Evolutionary conservation across 371 early-diverging fungal genomes (phyloP), one percentile per base, ranked within the genome.

Genomic region (Apophysomyces ossiformis): DNA sequence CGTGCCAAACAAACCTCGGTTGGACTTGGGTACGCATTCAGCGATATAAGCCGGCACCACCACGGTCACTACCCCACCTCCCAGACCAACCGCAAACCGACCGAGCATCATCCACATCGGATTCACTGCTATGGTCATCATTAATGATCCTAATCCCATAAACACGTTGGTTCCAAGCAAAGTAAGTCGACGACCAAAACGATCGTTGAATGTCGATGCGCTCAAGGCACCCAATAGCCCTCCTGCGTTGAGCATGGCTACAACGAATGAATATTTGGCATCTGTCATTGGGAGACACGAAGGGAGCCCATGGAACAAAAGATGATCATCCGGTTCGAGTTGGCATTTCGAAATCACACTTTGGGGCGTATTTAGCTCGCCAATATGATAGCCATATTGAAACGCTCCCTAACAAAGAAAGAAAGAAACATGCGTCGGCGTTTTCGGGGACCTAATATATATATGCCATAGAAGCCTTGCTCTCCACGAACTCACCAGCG

Each of bases 11-110:
- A 87, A 79, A 1, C 98, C 99, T 6, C 96, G 85, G 16, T 76
- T 74, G 4, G 81, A 74, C 18, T 82, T 73, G 0, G 97, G 93
- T 12, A 95, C 89, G 57, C 98, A 87, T 69, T 96, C 95, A 8
- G 90, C 82, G 45, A 98, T 77, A 70, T 96, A 98, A 50, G 90
- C 78, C 8, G 98, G 96, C 0, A 94, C 92, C 32, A 92, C 88
- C 35, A 93, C 95, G 5, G 94, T 90, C 2, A 90, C 88, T 5
- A 88, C 79, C 4, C 98, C 99, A 41, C 87, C 84, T 5, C 92
- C 97, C 32, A 97, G 37, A 8, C 99, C 99, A 56, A 87, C 83
- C 15, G 97, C 35, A 68, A 96, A 86, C 32, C 99, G 85, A 3
- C 96, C 98, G 11, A 83, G 26, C 37, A 87, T 74, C 71, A 98